phyloP scores from a whole-genome alignment of 805 yeast genomes.

The Yarrowia deformans region DNA sequence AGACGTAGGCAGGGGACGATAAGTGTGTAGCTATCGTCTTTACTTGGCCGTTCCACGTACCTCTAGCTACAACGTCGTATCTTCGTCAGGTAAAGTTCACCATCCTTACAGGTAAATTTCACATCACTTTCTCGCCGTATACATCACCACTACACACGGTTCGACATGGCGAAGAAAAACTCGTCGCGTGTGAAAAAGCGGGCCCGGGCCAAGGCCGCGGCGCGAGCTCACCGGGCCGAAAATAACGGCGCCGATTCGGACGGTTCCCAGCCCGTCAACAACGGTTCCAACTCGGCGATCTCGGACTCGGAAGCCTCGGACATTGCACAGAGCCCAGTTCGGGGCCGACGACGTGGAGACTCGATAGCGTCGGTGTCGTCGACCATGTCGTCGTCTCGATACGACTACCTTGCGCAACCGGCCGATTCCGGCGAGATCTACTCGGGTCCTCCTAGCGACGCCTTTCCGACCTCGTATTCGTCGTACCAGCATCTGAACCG shows the following conservation, averaged over 20 bases:
- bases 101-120: background rate
- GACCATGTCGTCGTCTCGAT: constrained; percentile 19
- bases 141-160: background rate
- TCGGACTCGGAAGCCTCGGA: constrained; percentile 6
- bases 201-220: constrained; percentile 32
- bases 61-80: too few species aligned
- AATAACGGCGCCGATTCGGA: background rate
- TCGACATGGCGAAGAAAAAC: constrained; percentile 22
- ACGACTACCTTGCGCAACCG: constrained; percentile 32
- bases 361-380: constrained; percentile 28
- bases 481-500: constrained; percentile 61
- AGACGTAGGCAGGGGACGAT: too few species aligned
- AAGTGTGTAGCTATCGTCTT: too few species aligned
- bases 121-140: background rate
- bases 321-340: constrained; percentile 5
- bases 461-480: constrained; percentile 73
- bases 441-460: constrained; percentile 74
- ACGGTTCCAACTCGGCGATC: background rate
- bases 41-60: too few species aligned
- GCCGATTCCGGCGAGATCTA: constrained; percentile 60
- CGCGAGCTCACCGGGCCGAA: constrained; percentile 6
- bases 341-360: constrained; percentile 26
- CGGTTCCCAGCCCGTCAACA: background rate
- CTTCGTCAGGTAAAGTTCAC: background rate
- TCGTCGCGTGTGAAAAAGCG: constrained; percentile 29